These are phyloP conservation scores for Taxawa tesnikishii DNA, from an alignment of 2,329 filamentous ascomycete genomes.

Conservation along the genomic window DNA sequence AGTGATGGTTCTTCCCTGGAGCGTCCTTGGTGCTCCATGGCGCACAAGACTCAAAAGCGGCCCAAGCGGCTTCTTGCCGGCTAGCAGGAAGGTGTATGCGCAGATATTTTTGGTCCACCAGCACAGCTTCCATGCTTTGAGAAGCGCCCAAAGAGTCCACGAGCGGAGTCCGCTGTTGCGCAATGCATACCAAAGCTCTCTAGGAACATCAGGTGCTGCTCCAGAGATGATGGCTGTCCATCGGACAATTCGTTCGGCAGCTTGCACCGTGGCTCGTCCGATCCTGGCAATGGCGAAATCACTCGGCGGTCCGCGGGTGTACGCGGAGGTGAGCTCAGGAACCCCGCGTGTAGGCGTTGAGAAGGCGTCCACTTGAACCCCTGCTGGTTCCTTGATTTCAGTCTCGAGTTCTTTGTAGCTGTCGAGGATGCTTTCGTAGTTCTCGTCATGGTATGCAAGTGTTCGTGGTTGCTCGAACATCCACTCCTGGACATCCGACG, in stretches of 20 bases:
- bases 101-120: slow-evolving; percentile 8
- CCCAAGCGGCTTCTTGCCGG: slow-evolving; percentile 6
- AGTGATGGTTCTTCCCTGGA: slow-evolving; percentile 5
- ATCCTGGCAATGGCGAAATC: no score
- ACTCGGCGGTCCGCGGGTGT: no score
- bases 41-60: slow-evolving; percentile 2
- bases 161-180: slow-evolving; percentile 2
- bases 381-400: no score
- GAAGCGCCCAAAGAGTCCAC: slow-evolving; percentile 5
- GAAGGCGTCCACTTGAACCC: background rate
- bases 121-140: slow-evolving; percentile 10
- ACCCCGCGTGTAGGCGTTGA: no score
- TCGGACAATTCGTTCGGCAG: slow-evolving; percentile 4
- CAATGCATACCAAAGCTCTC: slow-evolving; percentile 8
- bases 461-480: slow-evolving; percentile 3
- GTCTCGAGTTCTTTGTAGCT: no score
- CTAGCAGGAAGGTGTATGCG: slow-evolving; percentile 5
- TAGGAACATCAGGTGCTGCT: slow-evolving; percentile 6
- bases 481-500: slow-evolving; percentile 4
- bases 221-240: slow-evolving; percentile 9
- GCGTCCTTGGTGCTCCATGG: slow-evolving; percentile 6
- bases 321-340: no score
- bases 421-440: background rate
- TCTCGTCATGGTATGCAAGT: slow-evolving; percentile 2
- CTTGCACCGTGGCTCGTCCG: no score